These are phyloP conservation scores for Aspergillus alliaceus DNA, from an alignment of 2,329 filamentous ascomycete genomes.

Conservation along the genomic window DNA sequence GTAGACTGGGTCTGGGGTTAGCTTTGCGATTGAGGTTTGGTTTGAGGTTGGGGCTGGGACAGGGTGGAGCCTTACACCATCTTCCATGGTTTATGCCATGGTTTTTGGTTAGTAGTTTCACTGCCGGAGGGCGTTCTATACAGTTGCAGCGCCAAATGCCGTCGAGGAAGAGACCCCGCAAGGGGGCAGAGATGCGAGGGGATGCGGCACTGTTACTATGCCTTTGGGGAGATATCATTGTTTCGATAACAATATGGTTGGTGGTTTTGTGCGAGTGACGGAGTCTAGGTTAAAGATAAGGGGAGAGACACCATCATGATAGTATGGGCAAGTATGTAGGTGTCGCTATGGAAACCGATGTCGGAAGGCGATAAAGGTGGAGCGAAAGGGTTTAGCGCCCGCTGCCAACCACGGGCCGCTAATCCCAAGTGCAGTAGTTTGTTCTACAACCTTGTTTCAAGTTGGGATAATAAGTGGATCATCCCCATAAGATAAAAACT, in stretches of 20 bases:
- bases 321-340: background rate
- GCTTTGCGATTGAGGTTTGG: background rate
- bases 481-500: background rate
- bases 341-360: constrained; percentile 25
- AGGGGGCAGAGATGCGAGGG: constrained; percentile 22
- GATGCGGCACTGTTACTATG: constrained; percentile 7
- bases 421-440: background rate
- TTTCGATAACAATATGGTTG: background rate
- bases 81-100: constrained; percentile 56
- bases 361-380: background rate
- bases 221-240: constrained; percentile 27
- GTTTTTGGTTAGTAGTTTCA: constrained; percentile 59
- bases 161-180: constrained; percentile 43
- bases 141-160: constrained; percentile 58
- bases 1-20: constrained; percentile 47
- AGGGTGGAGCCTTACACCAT: constrained; percentile 44
- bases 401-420: background rate
- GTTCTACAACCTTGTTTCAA: background rate
- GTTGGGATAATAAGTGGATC: background rate
- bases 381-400: constrained; percentile 1
- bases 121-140: constrained; percentile 52
- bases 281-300: background rate
- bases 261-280: background rate
- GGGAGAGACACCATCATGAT: background rate
- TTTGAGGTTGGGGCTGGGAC: background rate